Conservation (phyloP, 225 moss, liverwort and hornwort genomes). For the Asterella californica region DNA sequence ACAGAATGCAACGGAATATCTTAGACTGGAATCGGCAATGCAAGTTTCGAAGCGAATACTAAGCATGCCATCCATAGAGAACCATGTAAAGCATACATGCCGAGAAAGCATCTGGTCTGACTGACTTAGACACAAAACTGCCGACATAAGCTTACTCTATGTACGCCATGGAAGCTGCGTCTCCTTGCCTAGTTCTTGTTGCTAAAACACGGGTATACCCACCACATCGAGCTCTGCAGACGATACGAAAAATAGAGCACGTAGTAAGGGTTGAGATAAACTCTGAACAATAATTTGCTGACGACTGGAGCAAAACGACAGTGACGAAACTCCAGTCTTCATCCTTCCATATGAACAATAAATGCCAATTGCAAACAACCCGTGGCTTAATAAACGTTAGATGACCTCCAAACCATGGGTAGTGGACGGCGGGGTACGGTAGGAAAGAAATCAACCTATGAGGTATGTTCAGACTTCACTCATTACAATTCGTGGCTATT, state of each 20-base stretch:
- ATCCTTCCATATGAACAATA: not conserved
- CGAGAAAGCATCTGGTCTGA: not conserved
- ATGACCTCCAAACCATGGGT: too few species aligned
- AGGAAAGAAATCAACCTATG: too few species aligned
- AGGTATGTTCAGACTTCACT: too few species aligned
- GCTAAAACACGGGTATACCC: conserved; percentile 92
- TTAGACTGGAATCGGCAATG: too few species aligned
- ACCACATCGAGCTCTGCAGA: conserved; percentile 72
- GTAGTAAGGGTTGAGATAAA: not conserved
- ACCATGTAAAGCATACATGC: not conserved
- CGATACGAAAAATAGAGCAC: not conserved
- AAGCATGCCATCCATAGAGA: not conserved
- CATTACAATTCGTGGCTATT: too few species aligned
- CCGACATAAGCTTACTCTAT: conserved; percentile 61
- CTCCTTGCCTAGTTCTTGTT: conserved; percentile 83
- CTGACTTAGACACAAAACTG: not conserved
- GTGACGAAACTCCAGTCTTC: not conserved
- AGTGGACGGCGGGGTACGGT: too few species aligned
- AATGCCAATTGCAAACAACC: too few species aligned
- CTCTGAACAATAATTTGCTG: not conserved
- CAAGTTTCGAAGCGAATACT: not conserved
- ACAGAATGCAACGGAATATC: not conserved
- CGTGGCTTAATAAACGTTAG: too few species aligned
- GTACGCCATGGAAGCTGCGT: conserved; percentile 85
- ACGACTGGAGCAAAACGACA: not conserved